phyloP scores from a whole-genome alignment of 2,329 filamentous ascomycete genomes.

The Annulohypoxylon truncatum region DNA sequence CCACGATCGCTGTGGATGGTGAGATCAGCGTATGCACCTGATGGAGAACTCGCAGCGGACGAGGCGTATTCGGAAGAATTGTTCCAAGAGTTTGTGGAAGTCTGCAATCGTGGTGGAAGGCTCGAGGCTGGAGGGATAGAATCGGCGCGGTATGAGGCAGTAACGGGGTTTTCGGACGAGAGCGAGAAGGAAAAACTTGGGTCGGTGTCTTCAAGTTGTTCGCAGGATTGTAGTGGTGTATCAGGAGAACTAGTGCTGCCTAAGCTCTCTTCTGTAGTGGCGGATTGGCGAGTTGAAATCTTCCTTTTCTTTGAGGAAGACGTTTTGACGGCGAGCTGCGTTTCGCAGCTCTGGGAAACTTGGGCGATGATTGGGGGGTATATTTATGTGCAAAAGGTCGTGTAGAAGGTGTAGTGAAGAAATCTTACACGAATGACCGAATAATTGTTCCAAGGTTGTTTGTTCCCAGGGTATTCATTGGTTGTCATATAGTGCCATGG shows the following conservation, averaged over 20 bases:
- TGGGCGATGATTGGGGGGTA: conserved; percentile 23
- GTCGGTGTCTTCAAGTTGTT: conserved; percentile 57
- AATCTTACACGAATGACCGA: conserved; percentile 25
- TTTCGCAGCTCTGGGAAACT: conserved; percentile 64
- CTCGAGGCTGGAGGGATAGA: conserved; percentile 60
- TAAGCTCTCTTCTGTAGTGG: conserved; percentile 55
- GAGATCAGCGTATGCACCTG: conserved; percentile 67
- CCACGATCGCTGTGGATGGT: conserved; percentile 67
- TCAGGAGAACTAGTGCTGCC: conserved; percentile 54
- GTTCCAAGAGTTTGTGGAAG: conserved; percentile 55
- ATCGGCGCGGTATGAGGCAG: conserved; percentile 51
- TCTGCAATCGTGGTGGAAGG: conserved; percentile 65
- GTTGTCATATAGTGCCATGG: conserved; percentile 3
- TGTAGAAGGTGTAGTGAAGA: conserved; percentile 17
- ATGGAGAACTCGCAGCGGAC: conserved; percentile 69
- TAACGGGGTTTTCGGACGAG: conserved; percentile 53
- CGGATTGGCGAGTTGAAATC: conserved; percentile 63
- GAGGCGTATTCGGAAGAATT: conserved; percentile 62
- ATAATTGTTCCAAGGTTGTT: conserved; percentile 22
- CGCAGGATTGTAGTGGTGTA: conserved; percentile 64
- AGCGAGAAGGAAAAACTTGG: conserved; percentile 63
- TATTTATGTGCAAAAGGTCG: conserved; percentile 26
- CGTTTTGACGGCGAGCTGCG: conserved; percentile 78
- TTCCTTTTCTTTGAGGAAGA: conserved; percentile 80
- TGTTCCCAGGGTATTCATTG: conserved; percentile 18